Percentiles rank a stretch among this genome's conserved stretches.
Evolutionary conservation across 177 flowering plant genomes (phyloP).

Genomic region (Vitis hybrid): DNA sequence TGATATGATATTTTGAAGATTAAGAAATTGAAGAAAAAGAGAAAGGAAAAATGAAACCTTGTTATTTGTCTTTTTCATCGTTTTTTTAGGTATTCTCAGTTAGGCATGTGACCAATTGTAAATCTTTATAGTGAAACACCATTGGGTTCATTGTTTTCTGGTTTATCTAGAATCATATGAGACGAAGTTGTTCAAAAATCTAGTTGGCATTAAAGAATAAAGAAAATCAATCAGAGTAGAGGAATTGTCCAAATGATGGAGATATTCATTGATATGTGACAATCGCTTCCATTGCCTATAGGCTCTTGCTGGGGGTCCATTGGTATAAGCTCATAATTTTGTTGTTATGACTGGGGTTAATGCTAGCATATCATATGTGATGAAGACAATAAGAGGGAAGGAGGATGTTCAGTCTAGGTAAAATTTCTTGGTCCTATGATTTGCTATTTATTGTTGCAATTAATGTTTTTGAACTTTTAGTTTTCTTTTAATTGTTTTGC

Average conservation of each 20-base stretch:
- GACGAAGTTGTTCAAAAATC: no score
- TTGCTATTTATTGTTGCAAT: neutral
- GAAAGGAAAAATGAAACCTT: neutral
- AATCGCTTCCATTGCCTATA: constrained; percentile 23
- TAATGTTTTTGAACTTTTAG: no score
- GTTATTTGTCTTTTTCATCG: neutral
- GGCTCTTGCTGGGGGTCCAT: constrained; percentile 91
- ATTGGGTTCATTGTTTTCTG: neutral
- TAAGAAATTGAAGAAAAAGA: neutral
- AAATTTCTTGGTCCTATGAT: neutral
- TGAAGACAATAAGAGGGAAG: constrained; percentile 89
- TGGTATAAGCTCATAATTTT: constrained; percentile 93
- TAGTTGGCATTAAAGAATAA: neutral
- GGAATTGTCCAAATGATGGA: neutral
- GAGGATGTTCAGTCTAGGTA: constrained; percentile 91
- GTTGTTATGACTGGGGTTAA: constrained; percentile 96
- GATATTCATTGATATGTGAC: neutral
- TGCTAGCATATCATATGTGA: constrained; percentile 78
- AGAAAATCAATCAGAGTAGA: neutral
- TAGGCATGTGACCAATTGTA: no score
- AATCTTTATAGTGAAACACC: neutral
- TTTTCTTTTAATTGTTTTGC: no score
- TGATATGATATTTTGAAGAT: no score
- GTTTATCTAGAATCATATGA: no score
- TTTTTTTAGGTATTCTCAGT: neutral